Base-by-base conservation (phyloP, 257 asterid genomes). In the Nicotiana paniculata region DNA sequence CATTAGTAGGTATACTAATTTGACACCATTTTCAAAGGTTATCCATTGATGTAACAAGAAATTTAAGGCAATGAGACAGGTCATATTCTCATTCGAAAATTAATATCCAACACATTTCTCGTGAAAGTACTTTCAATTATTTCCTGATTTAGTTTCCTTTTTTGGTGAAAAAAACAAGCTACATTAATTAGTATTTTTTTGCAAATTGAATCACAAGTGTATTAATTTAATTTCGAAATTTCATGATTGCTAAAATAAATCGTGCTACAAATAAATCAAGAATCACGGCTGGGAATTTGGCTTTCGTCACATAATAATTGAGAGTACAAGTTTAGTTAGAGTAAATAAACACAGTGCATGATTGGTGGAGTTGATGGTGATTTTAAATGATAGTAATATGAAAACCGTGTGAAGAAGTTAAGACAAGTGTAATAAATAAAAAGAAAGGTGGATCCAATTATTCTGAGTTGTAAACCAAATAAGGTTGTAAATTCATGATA, bases 271-370 rank as follows among this genome's bases (percentile, higher is more conserved):
- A 75, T 75, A 4, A 75, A 75, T 75, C 46, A 75, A 74, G 9
- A 51, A 75, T 75, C 80, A 75, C 80, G 80, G 64, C 80, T 51
- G 9, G 46, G 80, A 75, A 75, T 75, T 75, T 75, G 80, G 80
- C 80, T 26, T 75, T 75, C 53, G 28, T 10, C 28, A 75, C 28
- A 75, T 75, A 13, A 51, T 75, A 21, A 75, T 75, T 75, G 63
- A 21, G 24, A 21, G 46, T 24, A 75, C 64, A 75, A 64, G 64
- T 64, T 26, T 21, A 13, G 62, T 26, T 15, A 11, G 46, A 70
- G 61, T 8, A 48, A 51, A 75, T 51, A 75, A 74, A 48, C 16
- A 75, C 28, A 75, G 18, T 75, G 59, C 80, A 75, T 75, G 80
- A 75, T 75, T 51, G 48, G 80, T 75, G 80, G 80, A 75, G 64